Evolutionary conservation across 129 eudicot genomes (phyloP).

Genomic region (sunflower (Helianthus annuus)): HanXRQr2.0-SUNRISE NC_035442.2:123196125-123196624

Average conservation of each 20-base stretch:
- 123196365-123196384: conserved; percentile 22
- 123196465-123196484: conserved; percentile 49
- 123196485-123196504: conserved; percentile 46
- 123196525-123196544: conserved; percentile 47
- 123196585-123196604: background rate
- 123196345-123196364: conserved; percentile 52
- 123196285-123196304: background rate
- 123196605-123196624: too few relatives aligned
- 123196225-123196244: conserved; percentile 37
- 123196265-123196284: background rate
- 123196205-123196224: conserved; percentile 25
- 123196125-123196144: conserved; percentile 9
- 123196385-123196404: background rate
- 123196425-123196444: conserved; percentile 19
- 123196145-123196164: background rate
- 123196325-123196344: conserved; percentile 51
- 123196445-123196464: conserved; percentile 46
- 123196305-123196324: background rate
- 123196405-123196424: background rate
- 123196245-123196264: conserved; percentile 11
- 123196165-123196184: background rate
- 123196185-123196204: conserved; percentile 24
- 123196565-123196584: background rate
- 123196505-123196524: conserved; percentile 44
- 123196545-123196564: background rate